phyloP scores from a whole-genome alignment of 2,329 filamentous ascomycete genomes.

The Colletotrichum tabaci region DNA sequence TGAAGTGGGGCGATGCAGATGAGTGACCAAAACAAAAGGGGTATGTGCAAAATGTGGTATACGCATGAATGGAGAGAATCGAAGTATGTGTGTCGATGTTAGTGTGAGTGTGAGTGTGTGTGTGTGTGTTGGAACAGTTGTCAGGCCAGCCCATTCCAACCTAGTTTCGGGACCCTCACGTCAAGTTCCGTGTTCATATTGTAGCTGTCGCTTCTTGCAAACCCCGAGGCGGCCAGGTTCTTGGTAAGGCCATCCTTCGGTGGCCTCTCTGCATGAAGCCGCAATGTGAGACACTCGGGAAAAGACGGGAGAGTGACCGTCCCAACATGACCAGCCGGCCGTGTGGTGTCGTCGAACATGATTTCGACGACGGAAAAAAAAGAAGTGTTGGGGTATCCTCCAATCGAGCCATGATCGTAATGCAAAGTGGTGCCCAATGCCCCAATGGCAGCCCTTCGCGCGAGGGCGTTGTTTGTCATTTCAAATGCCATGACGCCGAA shows the following conservation, averaged over 20 bases:
- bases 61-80: conserved; percentile 40
- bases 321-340: conserved; percentile 19
- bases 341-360: conserved; percentile 16
- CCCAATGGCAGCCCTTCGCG: conserved; percentile 40
- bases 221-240: neutral
- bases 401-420: conserved; percentile 40
- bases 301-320: conserved; percentile 4
- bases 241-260: neutral
- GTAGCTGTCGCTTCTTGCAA: neutral
- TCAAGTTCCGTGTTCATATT: neutral
- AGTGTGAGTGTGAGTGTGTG: neutral
- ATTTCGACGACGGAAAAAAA: conserved; percentile 4
- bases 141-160: conserved; percentile 42
- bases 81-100: conserved; percentile 14
- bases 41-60: conserved; percentile 42
- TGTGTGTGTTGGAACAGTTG: conserved; percentile 20
- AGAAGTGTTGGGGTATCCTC: conserved; percentile 38
- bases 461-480: conserved; percentile 39
- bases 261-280: neutral
- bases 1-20: conserved; percentile 41
- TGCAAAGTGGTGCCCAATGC: conserved; percentile 41
- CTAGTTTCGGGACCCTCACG: conserved; percentile 17
- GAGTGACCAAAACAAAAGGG: conserved; percentile 26
- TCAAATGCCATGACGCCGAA: conserved; percentile 40
- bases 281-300: conserved; percentile 1